phyloP scores from a whole-genome alignment of 345 rosid species.

The Gossypium herbaceum region DNA sequence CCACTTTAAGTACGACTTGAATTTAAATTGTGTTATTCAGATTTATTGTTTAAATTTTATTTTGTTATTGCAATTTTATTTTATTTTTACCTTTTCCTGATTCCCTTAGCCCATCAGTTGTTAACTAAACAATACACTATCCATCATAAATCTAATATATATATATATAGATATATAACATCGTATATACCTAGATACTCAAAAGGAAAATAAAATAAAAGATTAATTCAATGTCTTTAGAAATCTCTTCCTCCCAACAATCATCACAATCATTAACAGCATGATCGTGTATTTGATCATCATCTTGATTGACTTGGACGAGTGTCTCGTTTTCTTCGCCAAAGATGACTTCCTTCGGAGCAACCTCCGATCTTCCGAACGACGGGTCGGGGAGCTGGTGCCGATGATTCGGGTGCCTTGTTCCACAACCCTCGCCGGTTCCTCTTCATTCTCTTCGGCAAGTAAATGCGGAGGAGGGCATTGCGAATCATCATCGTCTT shows the following conservation, averaged over 20 bases:
- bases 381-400: neutral
- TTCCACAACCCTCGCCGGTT: neutral
- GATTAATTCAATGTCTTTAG: neutral
- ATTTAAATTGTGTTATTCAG: accelerated
- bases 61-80: too few species aligned
- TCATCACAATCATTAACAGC: neutral
- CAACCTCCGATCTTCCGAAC: neutral
- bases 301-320: neutral
- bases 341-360: neutral
- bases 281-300: neutral
- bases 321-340: neutral
- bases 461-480: constrained; percentile 12
- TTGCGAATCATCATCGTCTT: neutral
- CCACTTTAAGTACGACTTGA: accelerated
- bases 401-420: neutral
- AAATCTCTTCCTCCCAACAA: neutral
- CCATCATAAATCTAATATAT: neutral
- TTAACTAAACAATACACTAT: neutral
- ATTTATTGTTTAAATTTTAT: too few species aligned
- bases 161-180: too few species aligned
- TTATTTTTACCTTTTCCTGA: too few species aligned
- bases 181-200: neutral
- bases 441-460: neutral
- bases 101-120: neutral
- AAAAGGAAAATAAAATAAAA: too few species aligned